Evolutionary conservation across 1,284 basidiomycete species (phyloP).

Genomic region (Nidula niveotomentosa): DNA sequence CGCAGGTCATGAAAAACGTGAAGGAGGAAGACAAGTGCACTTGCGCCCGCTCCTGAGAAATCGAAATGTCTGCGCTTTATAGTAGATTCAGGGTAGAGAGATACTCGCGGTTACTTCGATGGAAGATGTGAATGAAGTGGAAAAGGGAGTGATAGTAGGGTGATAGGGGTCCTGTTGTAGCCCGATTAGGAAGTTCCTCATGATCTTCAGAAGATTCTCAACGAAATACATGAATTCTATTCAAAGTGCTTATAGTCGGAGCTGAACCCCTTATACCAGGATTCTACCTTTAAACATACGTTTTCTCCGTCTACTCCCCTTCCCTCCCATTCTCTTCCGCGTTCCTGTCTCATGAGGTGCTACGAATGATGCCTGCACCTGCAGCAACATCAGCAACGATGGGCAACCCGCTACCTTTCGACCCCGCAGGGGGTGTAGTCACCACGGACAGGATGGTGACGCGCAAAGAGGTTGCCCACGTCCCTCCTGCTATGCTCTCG

Average conservation of each 20-base stretch:
- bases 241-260: background rate
- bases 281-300: background rate
- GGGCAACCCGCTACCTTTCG: conserved; percentile 1
- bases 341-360: conserved; percentile 14
- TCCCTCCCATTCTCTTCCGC: conserved; percentile 5
- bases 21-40: conserved; percentile 68
- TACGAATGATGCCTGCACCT: conserved; percentile 14
- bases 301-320: background rate
- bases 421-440: conserved; percentile 34
- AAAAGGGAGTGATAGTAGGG: conserved; percentile 15
- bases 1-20: conserved; percentile 66
- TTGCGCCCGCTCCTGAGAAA: conserved; percentile 40
- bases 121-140: background rate
- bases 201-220: conserved; percentile 27
- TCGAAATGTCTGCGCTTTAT: too few relatives aligned
- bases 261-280: background rate
- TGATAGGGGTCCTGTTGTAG: conserved; percentile 8
- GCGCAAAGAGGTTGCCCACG: conserved; percentile 19
- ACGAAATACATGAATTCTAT: conserved; percentile 2
- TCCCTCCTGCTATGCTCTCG: too few relatives aligned
- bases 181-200: conserved; percentile 15
- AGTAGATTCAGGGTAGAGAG: too few relatives aligned
- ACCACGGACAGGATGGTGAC: conserved; percentile 57
- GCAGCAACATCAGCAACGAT: conserved; percentile 5
- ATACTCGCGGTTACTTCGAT: background rate